Conservation (phyloP, 805 yeast species). For the Cyberlindnera japonica region DNA sequence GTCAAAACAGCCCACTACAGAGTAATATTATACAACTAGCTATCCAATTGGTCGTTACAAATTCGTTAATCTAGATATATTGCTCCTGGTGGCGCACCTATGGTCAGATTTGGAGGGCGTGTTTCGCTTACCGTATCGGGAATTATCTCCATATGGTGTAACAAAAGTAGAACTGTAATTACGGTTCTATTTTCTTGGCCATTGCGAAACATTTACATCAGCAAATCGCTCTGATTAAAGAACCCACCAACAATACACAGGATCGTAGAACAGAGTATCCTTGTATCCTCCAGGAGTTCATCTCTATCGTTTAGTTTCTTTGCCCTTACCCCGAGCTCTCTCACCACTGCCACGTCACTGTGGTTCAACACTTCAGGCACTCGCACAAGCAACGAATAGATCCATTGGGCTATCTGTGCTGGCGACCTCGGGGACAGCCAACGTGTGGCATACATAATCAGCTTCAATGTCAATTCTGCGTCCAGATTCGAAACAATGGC, state of each 20-base stretch:
- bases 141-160: not conserved
- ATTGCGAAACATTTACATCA: too few species aligned
- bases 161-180: too few species aligned
- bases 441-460: conserved; percentile 22
- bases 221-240: conserved; percentile 23
- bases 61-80: too few species aligned
- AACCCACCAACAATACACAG: conserved; percentile 13
- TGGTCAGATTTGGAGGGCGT: too few species aligned
- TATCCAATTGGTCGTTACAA: too few species aligned
- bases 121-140: conserved; percentile 1
- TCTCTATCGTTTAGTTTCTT: conserved; percentile 8
- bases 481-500: conserved; percentile 20
- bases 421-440: conserved; percentile 22
- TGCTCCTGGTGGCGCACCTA: too few species aligned
- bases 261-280: conserved; percentile 13
- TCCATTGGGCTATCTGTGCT: conserved; percentile 18
- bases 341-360: conserved; percentile 18
- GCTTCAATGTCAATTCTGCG: conserved; percentile 17
- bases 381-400: conserved; percentile 17
- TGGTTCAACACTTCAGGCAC: conserved; percentile 17
- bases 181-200: too few species aligned
- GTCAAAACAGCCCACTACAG: too few species aligned
- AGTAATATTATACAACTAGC: not conserved
- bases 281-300: conserved; percentile 8
- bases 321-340: conserved; percentile 23